Evolutionary conservation across 257 asterid genomes (phyloP).

Genomic region (Solanum chiquidenum): DNA sequence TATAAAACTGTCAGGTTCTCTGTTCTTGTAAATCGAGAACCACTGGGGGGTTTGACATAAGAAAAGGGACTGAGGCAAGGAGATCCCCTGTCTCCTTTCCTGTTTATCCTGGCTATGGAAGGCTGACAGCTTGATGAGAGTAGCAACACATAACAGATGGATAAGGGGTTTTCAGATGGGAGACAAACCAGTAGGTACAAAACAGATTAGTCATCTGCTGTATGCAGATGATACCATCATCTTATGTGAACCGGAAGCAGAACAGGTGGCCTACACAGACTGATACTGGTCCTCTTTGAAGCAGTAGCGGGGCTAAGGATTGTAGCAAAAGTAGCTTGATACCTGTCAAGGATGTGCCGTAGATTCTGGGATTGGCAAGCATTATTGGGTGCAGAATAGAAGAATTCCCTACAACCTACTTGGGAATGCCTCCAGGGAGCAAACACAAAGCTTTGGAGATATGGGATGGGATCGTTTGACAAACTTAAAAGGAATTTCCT

Average conservation of each 20-base stretch:
- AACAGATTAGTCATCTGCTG: neutral
- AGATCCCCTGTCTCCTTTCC: neutral
- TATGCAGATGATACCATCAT: neutral
- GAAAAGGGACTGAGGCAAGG: neutral
- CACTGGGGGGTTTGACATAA: neutral
- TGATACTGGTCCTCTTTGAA: neutral
- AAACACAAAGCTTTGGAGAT: neutral
- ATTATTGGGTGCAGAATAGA: neutral
- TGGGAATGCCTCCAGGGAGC: neutral
- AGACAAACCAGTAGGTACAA: neutral
- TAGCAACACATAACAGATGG: neutral
- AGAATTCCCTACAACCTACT: neutral
- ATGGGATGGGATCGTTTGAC: neutral
- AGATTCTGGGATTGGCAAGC: neutral
- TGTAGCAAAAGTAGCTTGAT: neutral
- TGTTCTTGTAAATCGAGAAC: neutral
- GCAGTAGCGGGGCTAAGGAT: neutral
- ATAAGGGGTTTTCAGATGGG: neutral
- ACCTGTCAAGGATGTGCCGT: neutral
- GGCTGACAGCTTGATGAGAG: neutral
- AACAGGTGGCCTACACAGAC: neutral
- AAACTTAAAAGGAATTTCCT: neutral
- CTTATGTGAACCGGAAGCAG: neutral
- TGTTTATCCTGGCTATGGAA: neutral
- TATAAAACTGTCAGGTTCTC: neutral